Conservation (phyloP, 73 alveolate species). For the Urostyla sp. region DNA sequence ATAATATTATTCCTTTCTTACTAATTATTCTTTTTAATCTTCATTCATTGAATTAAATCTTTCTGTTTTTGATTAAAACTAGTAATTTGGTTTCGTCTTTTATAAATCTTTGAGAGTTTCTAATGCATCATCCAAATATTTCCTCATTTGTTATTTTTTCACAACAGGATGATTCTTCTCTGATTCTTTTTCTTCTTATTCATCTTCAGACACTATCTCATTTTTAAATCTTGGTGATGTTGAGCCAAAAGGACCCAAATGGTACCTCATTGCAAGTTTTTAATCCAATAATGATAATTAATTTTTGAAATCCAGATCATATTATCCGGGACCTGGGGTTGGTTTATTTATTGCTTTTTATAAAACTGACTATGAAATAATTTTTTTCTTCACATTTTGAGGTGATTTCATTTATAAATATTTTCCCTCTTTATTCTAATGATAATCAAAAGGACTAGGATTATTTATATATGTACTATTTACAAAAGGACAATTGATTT, state of each 20-base stretch:
- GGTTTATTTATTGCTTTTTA: not conserved
- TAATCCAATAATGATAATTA: conserved; percentile 41
- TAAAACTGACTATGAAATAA: not conserved
- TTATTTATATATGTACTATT: not conserved
- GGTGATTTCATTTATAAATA: not conserved
- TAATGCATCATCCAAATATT: conserved; percentile 55
- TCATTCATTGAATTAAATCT: conserved; percentile 9
- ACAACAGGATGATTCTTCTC: not conserved
- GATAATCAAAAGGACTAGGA: not conserved
- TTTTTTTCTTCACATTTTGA: not conserved
- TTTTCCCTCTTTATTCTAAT: not conserved
- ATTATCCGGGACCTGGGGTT: conserved; percentile 57
- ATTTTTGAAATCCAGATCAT: conserved; percentile 47
- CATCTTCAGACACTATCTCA: not conserved
- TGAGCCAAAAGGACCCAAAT: conserved; percentile 59
- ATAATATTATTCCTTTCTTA: not conserved
- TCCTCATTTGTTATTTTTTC: conserved; percentile 35
- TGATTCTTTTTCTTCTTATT: not conserved
- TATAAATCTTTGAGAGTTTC: conserved; percentile 22
- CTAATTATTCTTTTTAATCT: not conserved
- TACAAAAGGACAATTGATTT: too few species aligned
- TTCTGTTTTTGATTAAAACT: conserved; percentile 46
- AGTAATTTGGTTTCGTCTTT: conserved; percentile 24
- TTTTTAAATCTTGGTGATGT: conserved; percentile 33
- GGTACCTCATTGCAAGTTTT: conserved; percentile 46